Conservation (phyloP, 1,284 basidiomycete genomes). For the Tilletia setariae region DNA sequence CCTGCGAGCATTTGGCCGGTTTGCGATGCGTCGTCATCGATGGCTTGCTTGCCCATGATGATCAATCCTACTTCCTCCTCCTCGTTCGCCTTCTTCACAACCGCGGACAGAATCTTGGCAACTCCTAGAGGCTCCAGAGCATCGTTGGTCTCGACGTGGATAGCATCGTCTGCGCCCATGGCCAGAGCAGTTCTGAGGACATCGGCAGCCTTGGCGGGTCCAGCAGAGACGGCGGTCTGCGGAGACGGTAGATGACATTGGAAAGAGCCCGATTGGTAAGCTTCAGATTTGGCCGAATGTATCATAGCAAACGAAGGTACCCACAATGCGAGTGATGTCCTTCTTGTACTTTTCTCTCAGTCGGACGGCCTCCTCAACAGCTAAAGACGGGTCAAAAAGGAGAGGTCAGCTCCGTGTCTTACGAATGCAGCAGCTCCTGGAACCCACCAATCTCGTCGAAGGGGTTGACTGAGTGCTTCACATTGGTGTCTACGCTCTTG, state of each 20-base stretch:
- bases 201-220: conserved; percentile 83
- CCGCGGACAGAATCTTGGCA: conserved; percentile 74
- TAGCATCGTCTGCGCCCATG: conserved; percentile 91
- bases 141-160: conserved; percentile 72
- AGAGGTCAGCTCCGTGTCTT: neutral
- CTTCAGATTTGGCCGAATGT: neutral
- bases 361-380: conserved; percentile 94
- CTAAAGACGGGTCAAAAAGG: conserved; percentile 50
- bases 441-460: conserved; percentile 51
- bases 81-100: conserved; percentile 64
- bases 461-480: conserved; percentile 58
- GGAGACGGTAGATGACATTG: too few species aligned
- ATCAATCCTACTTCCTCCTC: conserved; percentile 71
- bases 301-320: conserved; percentile 19
- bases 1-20: conserved; percentile 98
- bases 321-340: conserved; percentile 48
- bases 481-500: conserved; percentile 53
- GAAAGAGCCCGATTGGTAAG: neutral
- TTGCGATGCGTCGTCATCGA: conserved; percentile 94
- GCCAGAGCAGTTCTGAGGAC: conserved; percentile 92
- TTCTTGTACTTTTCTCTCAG: conserved; percentile 76
- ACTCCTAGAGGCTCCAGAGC: conserved; percentile 80
- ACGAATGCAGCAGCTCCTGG: neutral
- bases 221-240: conserved; percentile 76
- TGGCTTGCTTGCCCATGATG: conserved; percentile 97